Evolutionary conservation across 164 flowering plant species (phyloP).

Genomic region (grape (Vitis vinifera)): DNA sequence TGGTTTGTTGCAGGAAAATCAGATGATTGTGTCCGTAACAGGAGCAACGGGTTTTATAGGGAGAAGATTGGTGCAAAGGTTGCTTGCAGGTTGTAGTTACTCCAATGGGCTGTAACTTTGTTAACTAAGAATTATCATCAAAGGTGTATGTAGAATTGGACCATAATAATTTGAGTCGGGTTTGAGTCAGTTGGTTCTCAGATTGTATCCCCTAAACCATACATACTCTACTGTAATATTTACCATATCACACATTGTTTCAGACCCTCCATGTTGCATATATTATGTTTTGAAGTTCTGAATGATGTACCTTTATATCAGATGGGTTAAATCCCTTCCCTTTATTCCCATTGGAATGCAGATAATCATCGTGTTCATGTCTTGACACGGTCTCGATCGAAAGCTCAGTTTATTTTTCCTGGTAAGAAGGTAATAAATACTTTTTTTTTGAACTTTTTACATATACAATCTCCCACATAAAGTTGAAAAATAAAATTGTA

Average conservation of each 20-base stretch:
- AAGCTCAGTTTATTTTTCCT: slow-evolving; percentile 80
- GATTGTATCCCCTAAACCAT: neutral
- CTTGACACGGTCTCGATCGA: slow-evolving; percentile 82
- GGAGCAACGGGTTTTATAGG: slow-evolving; percentile 98
- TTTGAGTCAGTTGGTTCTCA: neutral
- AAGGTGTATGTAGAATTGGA: neutral
- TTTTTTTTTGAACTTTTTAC: slow-evolving; percentile 4
- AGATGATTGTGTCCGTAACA: slow-evolving; percentile 77
- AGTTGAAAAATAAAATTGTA: no score
- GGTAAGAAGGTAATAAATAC: slow-evolving; percentile 97
- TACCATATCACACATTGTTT: no score
- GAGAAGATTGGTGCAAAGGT: slow-evolving; percentile 79
- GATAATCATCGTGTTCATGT: slow-evolving; percentile 77
- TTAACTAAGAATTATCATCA: neutral
- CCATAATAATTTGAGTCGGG: neutral
- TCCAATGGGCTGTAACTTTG: neutral
- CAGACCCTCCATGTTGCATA: no score
- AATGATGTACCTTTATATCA: no score
- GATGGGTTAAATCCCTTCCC: neutral
- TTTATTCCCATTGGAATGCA: slow-evolving; percentile 30
- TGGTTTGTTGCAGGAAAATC: slow-evolving; percentile 42
- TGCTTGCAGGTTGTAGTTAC: slow-evolving; percentile 57
- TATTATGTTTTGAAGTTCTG: no score
- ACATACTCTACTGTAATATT: no score
- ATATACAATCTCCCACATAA: no score